Base-by-base conservation (phyloP, 192 early-diverging fungal genomes). In the Coemansia sp. region DNA sequence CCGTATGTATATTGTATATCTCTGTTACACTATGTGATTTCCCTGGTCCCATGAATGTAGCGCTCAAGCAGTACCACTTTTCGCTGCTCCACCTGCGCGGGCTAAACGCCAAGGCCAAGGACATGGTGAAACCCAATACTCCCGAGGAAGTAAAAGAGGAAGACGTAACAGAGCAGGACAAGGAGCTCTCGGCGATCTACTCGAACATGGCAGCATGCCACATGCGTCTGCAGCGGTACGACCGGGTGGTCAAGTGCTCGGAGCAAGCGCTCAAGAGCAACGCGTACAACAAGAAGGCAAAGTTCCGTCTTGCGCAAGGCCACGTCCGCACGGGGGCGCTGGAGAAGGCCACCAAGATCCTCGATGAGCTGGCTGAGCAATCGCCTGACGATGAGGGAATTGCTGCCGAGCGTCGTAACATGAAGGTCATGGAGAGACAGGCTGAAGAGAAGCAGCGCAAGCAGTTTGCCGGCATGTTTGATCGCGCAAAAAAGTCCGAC, bases 151-250 rank as follows among this genome's bases (percentile, higher is more conserved):
- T 71, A 14, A 68, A 74, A 51, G 75, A 83, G 66, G 58, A 65
- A 17, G 72, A 77, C 42, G 63, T 77, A 39, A 75, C 68, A 32
- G 75, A 77, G 58, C 55, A 63, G n/a, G 66, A 76, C 60, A 77
- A 72, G 75, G 65, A 69, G 5, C 38, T 77, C 12, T 77, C 80
- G 13, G 64, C 43, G 51, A 74, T 83, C 50, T 40, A 71, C 48
- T 61, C 75, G 48, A 83, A 83, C 67, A 83, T 83, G 71, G 80
- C 80, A 0, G 59, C 76, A 50, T 83, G 80, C 71, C 75, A 77
- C 56, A 41, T 83, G 65, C 65, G 69, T 19, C 69, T 83, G 49
- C 59, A 53, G 17, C 32, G 64, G 25, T 32, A 55, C 10, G 63
- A 55, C 19, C 71, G 74, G 48, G 69, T 68, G 37, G 63, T 70